Conservation (phyloP, 768 basidiomycete species). For the Pleurotus citrinopileatus region DNA sequence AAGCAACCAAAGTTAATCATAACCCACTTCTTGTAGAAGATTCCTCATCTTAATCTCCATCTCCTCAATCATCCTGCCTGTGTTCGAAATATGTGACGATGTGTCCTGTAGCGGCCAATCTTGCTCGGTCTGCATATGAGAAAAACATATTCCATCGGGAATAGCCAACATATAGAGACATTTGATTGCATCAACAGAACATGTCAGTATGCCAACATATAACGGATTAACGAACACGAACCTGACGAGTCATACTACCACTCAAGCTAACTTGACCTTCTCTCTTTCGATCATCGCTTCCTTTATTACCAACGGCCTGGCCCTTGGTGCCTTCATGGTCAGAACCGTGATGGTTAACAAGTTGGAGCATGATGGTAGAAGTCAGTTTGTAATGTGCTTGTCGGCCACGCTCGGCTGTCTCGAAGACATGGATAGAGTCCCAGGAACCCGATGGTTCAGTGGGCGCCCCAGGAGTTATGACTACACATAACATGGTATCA, state of each 20-base stretch:
- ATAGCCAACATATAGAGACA: not conserved
- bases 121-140: slow-evolving; percentile 64
- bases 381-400: slow-evolving; percentile 97
- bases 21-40: slow-evolving; percentile 75
- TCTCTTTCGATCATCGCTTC: slow-evolving; percentile 39
- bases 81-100: slow-evolving; percentile 87
- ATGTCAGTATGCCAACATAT: not conserved
- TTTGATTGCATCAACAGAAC: slow-evolving; percentile 6
- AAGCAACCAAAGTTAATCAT: not conserved
- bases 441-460: slow-evolving; percentile 82
- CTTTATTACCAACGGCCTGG: not conserved
- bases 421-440: slow-evolving; percentile 99
- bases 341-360: slow-evolving; percentile 53
- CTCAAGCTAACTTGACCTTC: slow-evolving; percentile 82
- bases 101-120: slow-evolving; percentile 80
- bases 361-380: slow-evolving; percentile 94
- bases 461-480: slow-evolving; percentile 51
- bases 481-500: slow-evolving; percentile 30
- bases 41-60: slow-evolving; percentile 99
- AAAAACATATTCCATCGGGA: no score
- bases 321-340: slow-evolving; percentile 31
- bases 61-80: slow-evolving; percentile 95
- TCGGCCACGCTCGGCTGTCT: slow-evolving; percentile 86
- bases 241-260: slow-evolving; percentile 97
- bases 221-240: slow-evolving; percentile 30